Evolutionary conservation across 192 early-diverging fungal species (phyloP).

Genomic region (Oehlia diaphana): DNA sequence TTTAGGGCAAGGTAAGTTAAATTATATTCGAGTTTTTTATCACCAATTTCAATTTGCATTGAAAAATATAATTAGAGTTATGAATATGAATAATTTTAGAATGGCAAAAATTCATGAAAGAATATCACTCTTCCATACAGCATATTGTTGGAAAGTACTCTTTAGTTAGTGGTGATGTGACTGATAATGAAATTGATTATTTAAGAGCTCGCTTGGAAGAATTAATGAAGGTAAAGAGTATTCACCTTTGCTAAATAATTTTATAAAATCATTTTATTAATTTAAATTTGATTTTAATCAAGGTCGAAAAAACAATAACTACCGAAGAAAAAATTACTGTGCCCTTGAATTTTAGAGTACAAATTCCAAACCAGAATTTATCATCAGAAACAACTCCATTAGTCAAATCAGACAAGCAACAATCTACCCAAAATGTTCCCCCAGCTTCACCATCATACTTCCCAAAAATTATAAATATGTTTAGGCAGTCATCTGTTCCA

Average conservation of each 20-base stretch:
- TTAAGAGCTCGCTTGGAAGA: not conserved
- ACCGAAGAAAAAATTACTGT: not conserved
- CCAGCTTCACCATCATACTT: not conserved
- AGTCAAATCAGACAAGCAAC: no score
- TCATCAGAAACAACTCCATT: no score
- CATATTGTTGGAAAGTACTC: conserved; percentile 42
- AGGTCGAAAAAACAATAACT: not conserved
- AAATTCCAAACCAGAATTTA: not conserved
- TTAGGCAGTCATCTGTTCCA: not conserved
- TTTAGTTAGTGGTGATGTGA: not conserved
- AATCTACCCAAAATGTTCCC: not conserved
- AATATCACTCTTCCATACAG: conserved; percentile 39
- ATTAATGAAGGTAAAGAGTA: not conserved
- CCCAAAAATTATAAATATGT: not conserved
- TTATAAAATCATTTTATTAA: not conserved
- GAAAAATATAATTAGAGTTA: not conserved
- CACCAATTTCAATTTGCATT: not conserved
- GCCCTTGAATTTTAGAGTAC: not conserved
- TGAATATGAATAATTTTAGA: conserved; percentile 22
- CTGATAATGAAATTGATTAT: conserved; percentile 7
- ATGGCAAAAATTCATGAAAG: conserved; percentile 38
- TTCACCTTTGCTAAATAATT: not conserved
- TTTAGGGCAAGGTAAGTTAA: conserved; percentile 30
- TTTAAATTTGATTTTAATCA: not conserved
- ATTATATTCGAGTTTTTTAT: not conserved